These are phyloP conservation scores for Symmetrospora coprosmae DNA, from an alignment of 768 basidiomycete species.

Conservation along the genomic window DNA sequence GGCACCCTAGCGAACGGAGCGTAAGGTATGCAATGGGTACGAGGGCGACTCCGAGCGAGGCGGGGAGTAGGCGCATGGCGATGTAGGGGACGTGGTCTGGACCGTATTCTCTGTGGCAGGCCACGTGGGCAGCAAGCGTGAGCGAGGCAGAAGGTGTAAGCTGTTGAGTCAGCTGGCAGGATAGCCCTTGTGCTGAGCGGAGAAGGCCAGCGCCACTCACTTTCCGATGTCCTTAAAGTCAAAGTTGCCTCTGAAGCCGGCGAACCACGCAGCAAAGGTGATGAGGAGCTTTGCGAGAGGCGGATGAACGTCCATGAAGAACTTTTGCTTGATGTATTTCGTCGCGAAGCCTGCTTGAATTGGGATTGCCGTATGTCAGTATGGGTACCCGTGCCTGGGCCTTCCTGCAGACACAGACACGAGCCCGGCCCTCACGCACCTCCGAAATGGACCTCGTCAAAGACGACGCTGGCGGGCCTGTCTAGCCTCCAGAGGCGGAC, in stretches of 20 bases:
- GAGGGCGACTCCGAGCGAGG: slow-evolving; percentile 70
- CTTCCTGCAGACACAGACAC: no score
- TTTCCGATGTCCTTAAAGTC: slow-evolving; percentile 97
- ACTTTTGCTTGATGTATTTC: slow-evolving; percentile 81
- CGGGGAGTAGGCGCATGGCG: slow-evolving; percentile 93
- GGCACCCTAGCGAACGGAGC: slow-evolving; percentile 78
- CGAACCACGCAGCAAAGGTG: slow-evolving; percentile 72
- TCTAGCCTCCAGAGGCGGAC: slow-evolving; percentile 78
- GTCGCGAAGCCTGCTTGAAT: slow-evolving; percentile 53
- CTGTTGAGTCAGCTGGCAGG: not conserved
- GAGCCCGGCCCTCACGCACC: slow-evolving; percentile 2
- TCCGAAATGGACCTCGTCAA: slow-evolving; percentile 27
- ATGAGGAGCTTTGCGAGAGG: slow-evolving; percentile 91
- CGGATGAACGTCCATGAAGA: slow-evolving; percentile 75
- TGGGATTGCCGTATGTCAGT: not conserved
- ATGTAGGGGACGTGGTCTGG: slow-evolving; percentile 74
- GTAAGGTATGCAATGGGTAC: slow-evolving; percentile 86
- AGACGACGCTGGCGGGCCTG: slow-evolving; percentile 73
- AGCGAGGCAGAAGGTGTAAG: not conserved
- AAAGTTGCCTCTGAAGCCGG: slow-evolving; percentile 71
- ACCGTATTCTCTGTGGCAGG: slow-evolving; percentile 48
- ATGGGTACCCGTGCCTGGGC: not conserved
- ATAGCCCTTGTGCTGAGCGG: not conserved
- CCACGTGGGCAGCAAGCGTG: not conserved
- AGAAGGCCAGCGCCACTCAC: slow-evolving; percentile 41